Evolutionary conservation across 331 rosid genomes (phyloP), one percentile per base, ranked within the genome.

Genomic region (Quercus tomentella): DNA sequence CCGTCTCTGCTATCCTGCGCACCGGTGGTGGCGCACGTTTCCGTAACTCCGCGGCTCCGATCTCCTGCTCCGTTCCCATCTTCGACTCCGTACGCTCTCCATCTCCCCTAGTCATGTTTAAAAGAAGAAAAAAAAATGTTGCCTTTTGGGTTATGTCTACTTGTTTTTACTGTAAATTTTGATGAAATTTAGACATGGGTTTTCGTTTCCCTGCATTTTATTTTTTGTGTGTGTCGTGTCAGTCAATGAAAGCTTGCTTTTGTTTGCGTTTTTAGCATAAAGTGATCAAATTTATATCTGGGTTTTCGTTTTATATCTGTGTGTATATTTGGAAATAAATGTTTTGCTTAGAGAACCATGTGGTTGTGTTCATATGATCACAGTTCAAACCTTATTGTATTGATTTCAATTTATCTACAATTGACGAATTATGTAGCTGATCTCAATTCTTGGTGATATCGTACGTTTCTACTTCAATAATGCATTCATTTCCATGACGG

Each of bases 1-100:
- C 98, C 26, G 82, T 87, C 86, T 81, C 92, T 33, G 37, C 92
- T 65, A 6, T 86, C 20, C 87, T 92, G 25, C 94, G 96, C 74
- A 60, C 84, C 73, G 91, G 51, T 33, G 72, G 87, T 77, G 85
- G 82, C 75, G 81, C 86, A 0, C 86, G 81, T 70, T 73, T 80
- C 58, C 87, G 88, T 16, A 77, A 56, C 70, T 74, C 83, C 0
- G 80, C 79, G 26, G 80, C 88, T 57, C 87, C 90, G 14, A 78
- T 93, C 76, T 75, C 87, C 23, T 67, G 72, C 82, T 76, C 86
- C 52, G 72, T 88, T 76, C 60, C 81, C 16, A 68, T 76, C 51
- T 6, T 56, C 66, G 5, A 82, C 60, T 51, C 80, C 87, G 97
- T 94, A 70, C 58, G 79, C 76, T 76, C 49, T 68, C 81, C 58